A percentile compares a stretch with the other conserved stretches of the same genome.
Conservation (phyloP, 164 flowering plant species). For the Stephania yunnanensis region DNA sequence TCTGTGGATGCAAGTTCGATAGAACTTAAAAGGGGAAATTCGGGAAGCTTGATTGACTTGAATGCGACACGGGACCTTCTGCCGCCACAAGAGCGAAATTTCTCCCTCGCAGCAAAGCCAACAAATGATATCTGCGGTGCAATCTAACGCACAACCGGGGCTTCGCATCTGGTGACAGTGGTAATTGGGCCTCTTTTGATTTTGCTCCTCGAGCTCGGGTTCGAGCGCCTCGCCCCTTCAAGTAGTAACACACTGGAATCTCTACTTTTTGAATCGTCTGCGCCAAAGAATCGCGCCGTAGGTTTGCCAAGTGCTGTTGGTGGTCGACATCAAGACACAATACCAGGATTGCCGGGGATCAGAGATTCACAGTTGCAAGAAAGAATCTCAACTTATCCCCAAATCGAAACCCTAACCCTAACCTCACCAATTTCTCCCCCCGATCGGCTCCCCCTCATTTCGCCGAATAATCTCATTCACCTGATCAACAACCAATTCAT, state of each 20-base stretch:
- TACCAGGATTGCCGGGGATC: no score
- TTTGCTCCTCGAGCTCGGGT: conserved; percentile 31
- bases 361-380: no score
- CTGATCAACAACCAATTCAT: no score
- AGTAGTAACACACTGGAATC: conserved; percentile 47
- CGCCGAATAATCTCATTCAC: no score
- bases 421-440: no score
- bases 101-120: conserved; percentile 29
- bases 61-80: conserved; percentile 76
- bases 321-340: no score
- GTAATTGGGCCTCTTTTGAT: conserved; percentile 95
- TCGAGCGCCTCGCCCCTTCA: conserved; percentile 32
- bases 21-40: conserved; percentile 50
- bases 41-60: conserved; percentile 81
- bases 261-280: conserved; percentile 45
- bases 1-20: conserved; percentile 48
- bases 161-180: conserved; percentile 31
- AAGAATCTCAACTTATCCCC: no score
- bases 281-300: conserved; percentile 37
- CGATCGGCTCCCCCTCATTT: no score
- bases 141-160: conserved; percentile 33
- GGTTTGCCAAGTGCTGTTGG: conserved; percentile 22
- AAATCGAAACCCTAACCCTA: no score
- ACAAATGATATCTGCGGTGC: conserved; percentile 24
- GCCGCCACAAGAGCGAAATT: conserved; percentile 26